Base-by-base conservation (phyloP, 768 basidiomycete species). In the Cubamyces lactineus region DNA sequence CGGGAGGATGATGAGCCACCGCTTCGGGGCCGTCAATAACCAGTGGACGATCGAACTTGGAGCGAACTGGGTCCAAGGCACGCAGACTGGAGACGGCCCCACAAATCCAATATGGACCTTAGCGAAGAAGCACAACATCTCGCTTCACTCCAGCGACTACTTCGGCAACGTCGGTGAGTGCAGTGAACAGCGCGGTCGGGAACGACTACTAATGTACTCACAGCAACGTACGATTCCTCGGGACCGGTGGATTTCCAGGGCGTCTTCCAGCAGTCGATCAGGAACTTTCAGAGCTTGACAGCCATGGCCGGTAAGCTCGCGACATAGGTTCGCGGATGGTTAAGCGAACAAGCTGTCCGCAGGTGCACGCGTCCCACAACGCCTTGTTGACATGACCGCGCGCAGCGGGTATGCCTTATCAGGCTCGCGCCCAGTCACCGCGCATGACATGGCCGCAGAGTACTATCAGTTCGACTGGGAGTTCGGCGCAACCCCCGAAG, bases 71-170 rank as follows among this genome's bases (percentile, higher is more conserved):
- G 74, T 88, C 34, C 85, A 79, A 61, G 77, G 82, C 24, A 80
- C 79, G 0, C 83, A 84, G 59, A 69, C 72, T 2, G 80, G 75
- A 1, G 66, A 77, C 38, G 86, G 84, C 2, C 75, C 79, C 23
- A 75, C 77, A 6, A 89, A 89, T 67, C 88, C 88, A 1, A 84
- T 89, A 16, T 82, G 81, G 69, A 72, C 72, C 19, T 75, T 89
- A 50, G 85, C 83, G 24, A 74, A 79, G 68, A 85, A 86, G 65
- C 81, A 87, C 64, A 77, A 79, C 30, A 61, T 88, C 19, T 73
- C 74, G 56, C 82, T 81, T 0, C 75, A 71, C 41, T 73, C 72
- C 40, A 87, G 77, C 59, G 76, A 82, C 59, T 74, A 78, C 62
- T 80, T 76, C 59, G 77, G 72, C 13, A 74, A 69, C 40, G 64